A percentile compares a stretch with the other conserved stretches of the same genome.
Evolutionary conservation across 257 asterid species (phyloP).

Genomic region (Fraxinus anomala): DNA sequence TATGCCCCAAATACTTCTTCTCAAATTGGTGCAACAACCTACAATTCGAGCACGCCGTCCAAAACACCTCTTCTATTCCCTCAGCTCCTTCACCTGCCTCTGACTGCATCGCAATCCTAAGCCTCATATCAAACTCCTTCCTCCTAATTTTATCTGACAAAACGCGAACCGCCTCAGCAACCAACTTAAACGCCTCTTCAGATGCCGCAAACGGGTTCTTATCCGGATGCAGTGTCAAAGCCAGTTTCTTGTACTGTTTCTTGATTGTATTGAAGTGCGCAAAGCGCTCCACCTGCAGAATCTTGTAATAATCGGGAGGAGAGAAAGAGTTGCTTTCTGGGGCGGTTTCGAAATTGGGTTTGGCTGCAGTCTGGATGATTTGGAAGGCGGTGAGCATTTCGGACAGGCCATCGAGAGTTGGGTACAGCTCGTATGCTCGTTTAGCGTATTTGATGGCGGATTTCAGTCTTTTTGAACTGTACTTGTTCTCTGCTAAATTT

Average conservation of each 20-base stretch:
- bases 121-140: constrained; percentile 68
- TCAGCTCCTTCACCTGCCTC: constrained; percentile 42
- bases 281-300: constrained; percentile 72
- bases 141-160: constrained; percentile 72
- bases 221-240: constrained; percentile 77
- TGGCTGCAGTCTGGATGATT: constrained; percentile 50
- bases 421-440: constrained; percentile 61
- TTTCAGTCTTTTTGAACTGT: constrained; percentile 55
- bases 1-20: constrained; percentile 69
- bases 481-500: constrained; percentile 56
- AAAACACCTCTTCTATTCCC: constrained; percentile 44
- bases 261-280: constrained; percentile 59
- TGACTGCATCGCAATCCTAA: constrained; percentile 71
- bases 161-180: constrained; percentile 74
- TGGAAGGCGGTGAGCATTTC: constrained; percentile 66
- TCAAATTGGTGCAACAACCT: constrained; percentile 66
- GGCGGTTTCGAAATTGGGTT: constrained; percentile 14
- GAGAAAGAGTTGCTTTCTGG: constrained; percentile 17
- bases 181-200: constrained; percentile 84
- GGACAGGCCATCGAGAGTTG: constrained; percentile 53
- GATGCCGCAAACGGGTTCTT: constrained; percentile 60
- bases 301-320: constrained; percentile 64
- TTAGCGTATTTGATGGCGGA: constrained; percentile 69
- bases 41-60: constrained; percentile 68
- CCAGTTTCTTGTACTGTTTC: constrained; percentile 77